Conservation (phyloP, 257 asterid genomes). For the Capsicum rhomboideum region DNA sequence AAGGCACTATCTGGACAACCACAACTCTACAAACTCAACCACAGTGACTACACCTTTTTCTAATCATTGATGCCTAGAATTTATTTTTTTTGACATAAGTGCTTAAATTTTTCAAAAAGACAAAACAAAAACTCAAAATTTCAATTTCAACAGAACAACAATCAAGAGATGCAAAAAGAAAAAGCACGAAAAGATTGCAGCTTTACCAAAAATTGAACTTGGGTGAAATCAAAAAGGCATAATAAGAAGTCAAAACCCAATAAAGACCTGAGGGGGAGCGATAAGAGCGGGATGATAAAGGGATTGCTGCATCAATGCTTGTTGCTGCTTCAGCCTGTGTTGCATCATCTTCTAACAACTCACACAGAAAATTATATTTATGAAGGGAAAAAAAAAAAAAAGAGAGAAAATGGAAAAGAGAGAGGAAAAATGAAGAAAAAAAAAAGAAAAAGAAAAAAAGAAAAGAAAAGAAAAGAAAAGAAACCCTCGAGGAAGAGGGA, state of each 20-base stretch:
- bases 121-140: neutral
- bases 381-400: too few species aligned
- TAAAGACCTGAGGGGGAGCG: conserved; percentile 55
- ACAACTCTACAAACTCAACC: too few species aligned
- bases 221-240: neutral
- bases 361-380: neutral
- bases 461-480: conserved; percentile 17
- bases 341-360: conserved; percentile 29
- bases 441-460: neutral
- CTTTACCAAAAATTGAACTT: neutral
- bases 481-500: conserved; percentile 37
- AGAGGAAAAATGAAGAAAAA: neutral
- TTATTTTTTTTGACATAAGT: neutral
- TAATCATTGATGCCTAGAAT: neutral
- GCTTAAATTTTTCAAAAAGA: neutral
- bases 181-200: neutral
- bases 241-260: neutral
- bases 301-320: conserved; percentile 77
- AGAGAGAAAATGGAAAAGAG: neutral
- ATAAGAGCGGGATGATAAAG: conserved; percentile 73
- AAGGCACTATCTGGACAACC: neutral
- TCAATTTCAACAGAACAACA: neutral
- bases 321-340: conserved; percentile 44
- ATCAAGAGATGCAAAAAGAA: neutral
- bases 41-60: neutral